Conservation (phyloP, 2,329 filamentous ascomycete genomes). For the Claviceps cyperi region DNA sequence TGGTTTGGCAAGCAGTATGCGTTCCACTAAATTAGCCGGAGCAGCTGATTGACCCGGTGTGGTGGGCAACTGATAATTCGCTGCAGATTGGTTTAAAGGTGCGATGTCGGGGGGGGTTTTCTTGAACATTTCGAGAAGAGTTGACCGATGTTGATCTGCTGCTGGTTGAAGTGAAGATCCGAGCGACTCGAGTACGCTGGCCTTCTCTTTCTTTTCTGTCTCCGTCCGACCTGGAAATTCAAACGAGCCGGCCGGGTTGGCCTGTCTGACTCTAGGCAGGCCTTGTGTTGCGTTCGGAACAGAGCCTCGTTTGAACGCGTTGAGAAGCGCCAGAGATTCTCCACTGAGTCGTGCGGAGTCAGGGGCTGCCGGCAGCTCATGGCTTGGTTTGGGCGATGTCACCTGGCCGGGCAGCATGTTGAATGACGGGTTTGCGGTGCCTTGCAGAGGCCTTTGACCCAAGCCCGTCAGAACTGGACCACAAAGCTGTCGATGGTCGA, state of each 20-base stretch:
- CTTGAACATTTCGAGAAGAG: slow-evolving; percentile 41
- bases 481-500: slow-evolving; percentile 29
- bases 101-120: slow-evolving; percentile 13
- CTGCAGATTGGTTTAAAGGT: background rate
- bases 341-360: slow-evolving; percentile 21
- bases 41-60: background rate
- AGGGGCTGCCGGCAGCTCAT: slow-evolving; percentile 1
- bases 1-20: background rate
- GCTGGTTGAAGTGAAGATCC: slow-evolving; percentile 13
- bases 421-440: background rate
- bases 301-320: slow-evolving; percentile 26
- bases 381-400: background rate
- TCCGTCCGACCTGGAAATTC: background rate
- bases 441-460: slow-evolving; percentile 12
- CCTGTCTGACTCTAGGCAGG: background rate
- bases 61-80: background rate
- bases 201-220: background rate
- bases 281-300: background rate
- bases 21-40: background rate
- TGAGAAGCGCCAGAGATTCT: slow-evolving; percentile 29
- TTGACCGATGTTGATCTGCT: slow-evolving; percentile 27
- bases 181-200: slow-evolving; percentile 14
- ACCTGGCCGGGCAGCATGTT: background rate
- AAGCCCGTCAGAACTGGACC: slow-evolving; percentile 31
- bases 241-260: background rate